Evolutionary conservation across 805 yeast species (phyloP).

Genomic region (Nakazawaea peltata): DNA sequence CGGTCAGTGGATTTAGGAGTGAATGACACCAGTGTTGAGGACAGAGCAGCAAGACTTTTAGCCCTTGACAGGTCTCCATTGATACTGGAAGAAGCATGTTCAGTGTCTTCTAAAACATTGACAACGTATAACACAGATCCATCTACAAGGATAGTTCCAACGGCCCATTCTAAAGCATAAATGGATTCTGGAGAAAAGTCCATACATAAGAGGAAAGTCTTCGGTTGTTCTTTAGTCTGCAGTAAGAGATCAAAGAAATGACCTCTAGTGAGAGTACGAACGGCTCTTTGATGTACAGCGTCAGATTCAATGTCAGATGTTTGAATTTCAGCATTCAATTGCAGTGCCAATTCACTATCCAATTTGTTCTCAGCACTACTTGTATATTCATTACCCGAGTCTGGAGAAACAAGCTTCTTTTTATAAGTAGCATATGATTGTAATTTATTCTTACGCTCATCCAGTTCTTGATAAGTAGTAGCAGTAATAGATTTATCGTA

Average conservation of each 20-base stretch:
- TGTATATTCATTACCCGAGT: constrained; percentile 44
- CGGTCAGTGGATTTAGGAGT: constrained; percentile 12
- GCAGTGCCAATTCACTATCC: constrained; percentile 52
- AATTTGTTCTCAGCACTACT: constrained; percentile 57
- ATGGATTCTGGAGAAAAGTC: constrained; percentile 79
- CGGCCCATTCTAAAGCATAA: constrained; percentile 81
- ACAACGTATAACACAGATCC: constrained; percentile 76
- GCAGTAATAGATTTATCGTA: constrained; percentile 34
- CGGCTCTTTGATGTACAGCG: constrained; percentile 45
- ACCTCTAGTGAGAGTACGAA: constrained; percentile 66
- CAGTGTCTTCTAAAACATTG: constrained; percentile 43
- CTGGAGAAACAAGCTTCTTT: constrained; percentile 52
- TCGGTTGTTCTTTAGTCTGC: constrained; percentile 20
- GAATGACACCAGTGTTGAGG: constrained; percentile 5
- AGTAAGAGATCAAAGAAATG: constrained; percentile 41
- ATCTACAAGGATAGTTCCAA: constrained; percentile 78
- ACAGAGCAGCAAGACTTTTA: constrained; percentile 8
- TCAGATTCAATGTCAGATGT: constrained; percentile 50
- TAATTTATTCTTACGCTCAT: constrained; percentile 39
- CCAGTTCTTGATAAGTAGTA: constrained; percentile 43
- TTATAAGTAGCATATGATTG: constrained; percentile 53
- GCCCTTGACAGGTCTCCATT: constrained; percentile 23
- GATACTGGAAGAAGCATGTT: constrained; percentile 24
- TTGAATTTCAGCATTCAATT: constrained; percentile 42
- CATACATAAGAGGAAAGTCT: constrained; percentile 67